Evolutionary conservation across 306 rosid genomes (phyloP), one percentile per base, ranked within the genome.

Genomic region (Rosa lucieae): DNA sequence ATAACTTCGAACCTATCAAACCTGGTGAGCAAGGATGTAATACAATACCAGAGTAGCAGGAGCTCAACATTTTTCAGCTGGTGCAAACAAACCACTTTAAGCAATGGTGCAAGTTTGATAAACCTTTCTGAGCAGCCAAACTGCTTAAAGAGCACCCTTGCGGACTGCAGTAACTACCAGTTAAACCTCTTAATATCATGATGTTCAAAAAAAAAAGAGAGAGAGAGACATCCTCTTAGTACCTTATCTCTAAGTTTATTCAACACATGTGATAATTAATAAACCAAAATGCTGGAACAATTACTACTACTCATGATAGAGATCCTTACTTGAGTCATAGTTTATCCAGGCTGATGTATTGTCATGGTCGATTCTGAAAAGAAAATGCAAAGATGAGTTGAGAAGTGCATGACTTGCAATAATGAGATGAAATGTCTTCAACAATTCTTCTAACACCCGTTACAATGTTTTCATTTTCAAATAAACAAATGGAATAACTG

Each of bases 51-150:
- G 37, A 32, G 37, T 32, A 32, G 92, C 86, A 32, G 87, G 89
- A 79, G 89, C 90, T 74, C 90, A 86, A 76, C 89, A 86, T 67
- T 83, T 87, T 75, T 89, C 92, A 10, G 90, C 82, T 56, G 90
- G 87, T 58, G 87, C 87, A 40, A 79, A 86, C 43, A 87, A 55
- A 87, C 87, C 48, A 87, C 90, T 49, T 89, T 87, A 78, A 89
- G 86, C 80, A 89, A 81, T 17, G 90, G 90, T 29, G 79, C 83
- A 17, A 87, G 63, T 82, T 85, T 37, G 82, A 74, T 85, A 85
- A 69, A 87, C 84, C 81, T 83, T 73, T 81, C 89, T 3, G 89
- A 83, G 84, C 84, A 78, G 79, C 89, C 86, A 79, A 87, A 87
- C 79, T 79, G 85, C 82, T 81, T 89, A 58, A 87, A 85, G 76